These are phyloP conservation scores for Pleurotus ostreatus DNA, from an alignment of 768 basidiomycete genomes.

Conservation along the genomic window DNA sequence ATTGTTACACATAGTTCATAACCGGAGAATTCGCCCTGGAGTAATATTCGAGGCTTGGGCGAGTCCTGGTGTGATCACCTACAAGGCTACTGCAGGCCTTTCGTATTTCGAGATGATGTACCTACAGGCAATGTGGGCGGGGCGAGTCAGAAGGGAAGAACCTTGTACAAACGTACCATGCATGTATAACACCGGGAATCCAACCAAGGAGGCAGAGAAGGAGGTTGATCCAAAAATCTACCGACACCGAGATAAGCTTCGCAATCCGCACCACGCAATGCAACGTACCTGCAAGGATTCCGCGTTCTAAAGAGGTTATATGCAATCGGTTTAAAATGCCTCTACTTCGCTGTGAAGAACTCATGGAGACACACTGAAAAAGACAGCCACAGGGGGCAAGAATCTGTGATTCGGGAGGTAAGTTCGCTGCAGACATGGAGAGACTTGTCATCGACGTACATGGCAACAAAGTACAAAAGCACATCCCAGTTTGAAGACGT, in stretches of 20 bases:
- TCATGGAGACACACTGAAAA: background rate
- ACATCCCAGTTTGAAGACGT: background rate
- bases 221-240: constrained; percentile 35
- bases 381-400: constrained; percentile 1
- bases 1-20: no score
- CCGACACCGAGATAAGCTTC: background rate
- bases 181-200: constrained; percentile 51
- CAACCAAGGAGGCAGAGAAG: constrained; percentile 39
- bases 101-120: constrained; percentile 15
- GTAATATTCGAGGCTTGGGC: no score
- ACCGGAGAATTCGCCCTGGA: no score
- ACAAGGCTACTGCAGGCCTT: background rate
- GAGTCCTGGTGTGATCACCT: no score
- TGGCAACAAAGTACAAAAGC: background rate
- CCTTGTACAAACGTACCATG: constrained; percentile 30
- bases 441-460: background rate
- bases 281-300: background rate
- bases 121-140: constrained; percentile 4
- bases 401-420: background rate
- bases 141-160: background rate
- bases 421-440: background rate
- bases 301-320: background rate
- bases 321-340: background rate
- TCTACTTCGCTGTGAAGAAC: background rate
- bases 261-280: background rate